These are phyloP conservation scores for Neurospora sp. DNA, from an alignment of 2,329 filamentous ascomycete species.

Conservation along the genomic window DNA sequence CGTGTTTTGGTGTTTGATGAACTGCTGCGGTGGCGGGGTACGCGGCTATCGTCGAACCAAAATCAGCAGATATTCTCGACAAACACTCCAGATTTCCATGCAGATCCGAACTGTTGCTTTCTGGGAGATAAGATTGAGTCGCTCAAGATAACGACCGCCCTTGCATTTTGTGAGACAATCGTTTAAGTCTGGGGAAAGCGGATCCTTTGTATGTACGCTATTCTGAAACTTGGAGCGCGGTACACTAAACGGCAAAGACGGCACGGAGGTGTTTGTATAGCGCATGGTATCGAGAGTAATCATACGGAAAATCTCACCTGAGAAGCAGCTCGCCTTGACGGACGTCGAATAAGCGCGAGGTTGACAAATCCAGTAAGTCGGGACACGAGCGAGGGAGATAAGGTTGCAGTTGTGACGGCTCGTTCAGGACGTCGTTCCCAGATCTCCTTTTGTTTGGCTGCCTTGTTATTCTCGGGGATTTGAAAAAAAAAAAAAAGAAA, in stretches of 20 bases:
- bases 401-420: background rate
- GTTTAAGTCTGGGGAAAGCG: background rate
- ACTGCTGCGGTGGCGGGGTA: conserved; percentile 18
- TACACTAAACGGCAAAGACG: background rate
- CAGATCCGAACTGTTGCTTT: background rate
- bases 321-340: background rate
- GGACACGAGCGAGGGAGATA: background rate
- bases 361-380: background rate
- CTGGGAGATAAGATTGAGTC: background rate
- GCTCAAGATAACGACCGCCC: background rate
- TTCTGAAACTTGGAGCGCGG: background rate
- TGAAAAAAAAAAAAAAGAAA: no score
- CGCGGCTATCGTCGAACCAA: conserved; percentile 21
- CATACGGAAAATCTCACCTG: background rate
- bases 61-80: conserved; percentile 24
- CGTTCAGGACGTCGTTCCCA: background rate
- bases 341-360: background rate
- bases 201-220: background rate
- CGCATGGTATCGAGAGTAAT: background rate
- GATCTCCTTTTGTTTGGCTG: background rate
- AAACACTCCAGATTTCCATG: background rate
- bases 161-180: background rate
- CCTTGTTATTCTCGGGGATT: background rate
- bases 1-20: background rate
- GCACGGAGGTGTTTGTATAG: background rate